phyloP scores from a whole-genome alignment of 768 basidiomycete species.

The Xerocomellus intermedius region DNA sequence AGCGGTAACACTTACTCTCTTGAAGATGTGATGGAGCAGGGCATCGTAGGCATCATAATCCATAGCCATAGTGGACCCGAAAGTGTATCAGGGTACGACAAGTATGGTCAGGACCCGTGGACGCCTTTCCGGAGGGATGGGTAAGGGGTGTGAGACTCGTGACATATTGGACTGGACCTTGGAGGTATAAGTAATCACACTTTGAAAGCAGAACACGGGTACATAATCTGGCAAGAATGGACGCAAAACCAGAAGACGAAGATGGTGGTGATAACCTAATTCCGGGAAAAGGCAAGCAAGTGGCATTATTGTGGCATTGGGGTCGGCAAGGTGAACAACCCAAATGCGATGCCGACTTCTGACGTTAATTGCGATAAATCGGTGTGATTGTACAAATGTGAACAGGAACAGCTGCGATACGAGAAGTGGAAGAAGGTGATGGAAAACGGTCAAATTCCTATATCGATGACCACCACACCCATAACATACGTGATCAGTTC shows the following conservation, averaged over 20 bases:
- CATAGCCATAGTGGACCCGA: constrained; percentile 27
- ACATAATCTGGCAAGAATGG: constrained; percentile 3
- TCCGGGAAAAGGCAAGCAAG: constrained; percentile 1
- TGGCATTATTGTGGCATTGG: constrained; percentile 1
- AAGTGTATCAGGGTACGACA: neutral
- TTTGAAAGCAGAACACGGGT: neutral
- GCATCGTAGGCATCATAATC: constrained; percentile 80
- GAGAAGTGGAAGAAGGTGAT: constrained; percentile 3
- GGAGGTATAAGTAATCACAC: constrained; percentile 23
- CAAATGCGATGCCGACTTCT: constrained; percentile 10
- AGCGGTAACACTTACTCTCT: constrained; percentile 45
- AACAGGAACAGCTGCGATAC: constrained; percentile 4
- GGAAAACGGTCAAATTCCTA: constrained; percentile 14
- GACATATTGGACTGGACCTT: neutral
- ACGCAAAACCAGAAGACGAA: neutral
- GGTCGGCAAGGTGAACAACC: neutral
- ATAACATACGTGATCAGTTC: constrained; percentile 13
- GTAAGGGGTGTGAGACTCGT: neutral
- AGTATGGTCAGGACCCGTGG: neutral
- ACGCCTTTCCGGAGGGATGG: neutral
- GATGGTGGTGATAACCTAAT: constrained; percentile 5
- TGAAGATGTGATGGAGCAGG: constrained; percentile 76
- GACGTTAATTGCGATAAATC: constrained; percentile 21
- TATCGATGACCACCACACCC: constrained; percentile 12
- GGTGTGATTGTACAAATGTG: constrained; percentile 2